Conservation (phyloP, 345 rosid species). For the Clausena lansium region DNA sequence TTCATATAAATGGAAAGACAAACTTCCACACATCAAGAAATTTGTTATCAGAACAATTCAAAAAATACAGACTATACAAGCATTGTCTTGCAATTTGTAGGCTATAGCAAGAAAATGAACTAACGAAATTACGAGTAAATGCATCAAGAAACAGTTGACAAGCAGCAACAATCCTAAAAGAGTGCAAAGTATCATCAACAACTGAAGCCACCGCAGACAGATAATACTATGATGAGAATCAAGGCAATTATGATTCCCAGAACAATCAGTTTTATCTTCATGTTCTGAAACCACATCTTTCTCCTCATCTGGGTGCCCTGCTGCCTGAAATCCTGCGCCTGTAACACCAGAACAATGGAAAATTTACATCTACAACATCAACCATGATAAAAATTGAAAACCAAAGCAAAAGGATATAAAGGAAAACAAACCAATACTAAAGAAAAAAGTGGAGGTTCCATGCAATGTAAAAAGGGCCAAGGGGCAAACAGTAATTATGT, state of each 20-base stretch:
- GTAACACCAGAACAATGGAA: constrained; percentile 5
- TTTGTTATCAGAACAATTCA: constrained; percentile 20
- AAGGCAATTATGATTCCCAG: constrained; percentile 51
- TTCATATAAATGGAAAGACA: constrained; percentile 15
- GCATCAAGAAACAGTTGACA: not conserved
- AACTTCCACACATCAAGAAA: constrained; percentile 22
- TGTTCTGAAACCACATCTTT: constrained; percentile 74
- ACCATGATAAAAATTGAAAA: not conserved
- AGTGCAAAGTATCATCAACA: constrained; percentile 25
- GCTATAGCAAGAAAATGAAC: constrained; percentile 9
- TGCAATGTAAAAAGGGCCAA: not conserved
- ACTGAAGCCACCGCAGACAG: constrained; percentile 39
- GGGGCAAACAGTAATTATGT: not conserved
- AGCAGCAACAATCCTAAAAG: not conserved
- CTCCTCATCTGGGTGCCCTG: constrained; percentile 68
- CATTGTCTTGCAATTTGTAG: constrained; percentile 15
- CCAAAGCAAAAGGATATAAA: not conserved
- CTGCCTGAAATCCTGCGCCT: constrained; percentile 81
- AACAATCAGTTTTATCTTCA: constrained; percentile 70
- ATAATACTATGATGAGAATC: constrained; percentile 60
- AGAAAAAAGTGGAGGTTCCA: no score
- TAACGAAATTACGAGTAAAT: constrained; percentile 9
- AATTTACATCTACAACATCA: not conserved
- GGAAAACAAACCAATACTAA: not conserved
- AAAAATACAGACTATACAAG: constrained; percentile 37